These are phyloP conservation scores for Chamaenerion angustifolium DNA, from an alignment of 345 rosid genomes.

Conservation along the genomic window DNA sequence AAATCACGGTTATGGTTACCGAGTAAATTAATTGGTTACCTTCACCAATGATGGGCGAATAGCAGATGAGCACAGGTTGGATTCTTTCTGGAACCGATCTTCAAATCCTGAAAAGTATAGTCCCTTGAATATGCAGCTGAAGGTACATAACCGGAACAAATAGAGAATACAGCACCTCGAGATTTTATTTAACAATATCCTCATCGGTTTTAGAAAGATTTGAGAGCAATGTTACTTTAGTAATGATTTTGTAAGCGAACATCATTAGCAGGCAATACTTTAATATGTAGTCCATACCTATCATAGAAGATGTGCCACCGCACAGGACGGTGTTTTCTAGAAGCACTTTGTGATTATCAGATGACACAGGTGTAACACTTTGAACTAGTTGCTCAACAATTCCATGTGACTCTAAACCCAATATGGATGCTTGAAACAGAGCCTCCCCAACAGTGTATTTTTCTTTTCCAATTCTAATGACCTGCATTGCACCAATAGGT, in stretches of 20 bases:
- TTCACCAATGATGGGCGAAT: slow-evolving; percentile 68
- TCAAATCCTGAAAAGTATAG: slow-evolving; percentile 75
- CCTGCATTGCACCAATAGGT: slow-evolving; percentile 28
- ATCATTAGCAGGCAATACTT: background rate
- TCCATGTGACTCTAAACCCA: slow-evolving; percentile 73
- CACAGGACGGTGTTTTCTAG: slow-evolving; percentile 93
- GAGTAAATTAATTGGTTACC: slow-evolving; percentile 20
- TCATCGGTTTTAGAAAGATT: too few relatives aligned
- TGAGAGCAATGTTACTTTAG: too few relatives aligned
- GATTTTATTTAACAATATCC: too few relatives aligned
- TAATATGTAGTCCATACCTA: slow-evolving; percentile 30
- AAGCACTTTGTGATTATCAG: slow-evolving; percentile 90
- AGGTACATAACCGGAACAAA: too few relatives aligned
- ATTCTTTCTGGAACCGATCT: slow-evolving; percentile 88
- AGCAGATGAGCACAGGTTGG: slow-evolving; percentile 73
- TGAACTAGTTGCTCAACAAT: slow-evolving; percentile 92
- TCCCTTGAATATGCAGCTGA: background rate
- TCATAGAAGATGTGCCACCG: slow-evolving; percentile 84
- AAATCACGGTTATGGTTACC: background rate
- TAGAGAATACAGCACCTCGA: too few relatives aligned
- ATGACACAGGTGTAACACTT: slow-evolving; percentile 72
- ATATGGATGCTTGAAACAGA: slow-evolving; percentile 78
- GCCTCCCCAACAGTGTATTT: slow-evolving; percentile 81
- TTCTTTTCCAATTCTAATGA: slow-evolving; percentile 76
- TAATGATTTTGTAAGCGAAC: too few relatives aligned